Evolutionary conservation across 2,329 filamentous ascomycete genomes (phyloP).

Genomic region (Grosmannia serpens): DNA sequence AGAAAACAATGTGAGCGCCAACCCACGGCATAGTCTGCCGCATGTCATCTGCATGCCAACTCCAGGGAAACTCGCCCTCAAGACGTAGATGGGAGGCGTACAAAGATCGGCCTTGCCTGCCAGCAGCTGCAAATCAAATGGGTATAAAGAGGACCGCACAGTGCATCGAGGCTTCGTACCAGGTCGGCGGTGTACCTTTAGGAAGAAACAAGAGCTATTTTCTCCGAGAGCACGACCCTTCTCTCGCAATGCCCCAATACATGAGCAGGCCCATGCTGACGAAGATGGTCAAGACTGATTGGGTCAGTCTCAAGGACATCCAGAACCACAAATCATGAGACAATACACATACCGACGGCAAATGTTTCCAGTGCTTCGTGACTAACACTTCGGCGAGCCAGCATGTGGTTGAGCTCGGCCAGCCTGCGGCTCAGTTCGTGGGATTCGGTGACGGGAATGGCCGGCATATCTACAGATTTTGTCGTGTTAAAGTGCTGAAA

Average conservation of each 20-base stretch:
- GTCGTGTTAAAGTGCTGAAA: not conserved
- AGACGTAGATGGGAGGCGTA: no score
- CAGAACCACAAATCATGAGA: not conserved
- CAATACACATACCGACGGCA: not conserved
- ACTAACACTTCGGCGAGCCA: conserved; percentile 2
- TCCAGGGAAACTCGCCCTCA: no score
- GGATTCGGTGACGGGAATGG: not conserved
- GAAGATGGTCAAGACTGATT: conserved; percentile 3
- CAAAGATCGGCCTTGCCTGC: no score
- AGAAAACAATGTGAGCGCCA: no score
- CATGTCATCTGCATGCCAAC: no score
- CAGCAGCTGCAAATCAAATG: not conserved
- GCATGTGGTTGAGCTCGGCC: not conserved
- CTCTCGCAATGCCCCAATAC: conserved; percentile 5
- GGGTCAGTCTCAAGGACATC: not conserved
- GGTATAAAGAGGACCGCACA: not conserved
- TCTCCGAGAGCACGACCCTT: not conserved
- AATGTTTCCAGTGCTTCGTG: conserved; percentile 4
- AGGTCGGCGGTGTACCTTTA: not conserved
- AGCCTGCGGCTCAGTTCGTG: conserved; percentile 2
- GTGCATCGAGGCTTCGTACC: not conserved
- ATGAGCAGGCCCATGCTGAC: conserved; percentile 5
- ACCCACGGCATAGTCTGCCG: no score
- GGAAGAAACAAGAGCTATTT: not conserved
- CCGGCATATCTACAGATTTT: not conserved